These are phyloP conservation scores for Jatropha podagrica DNA, from an alignment of 441 rosid genomes.

Conservation along the genomic window DNA sequence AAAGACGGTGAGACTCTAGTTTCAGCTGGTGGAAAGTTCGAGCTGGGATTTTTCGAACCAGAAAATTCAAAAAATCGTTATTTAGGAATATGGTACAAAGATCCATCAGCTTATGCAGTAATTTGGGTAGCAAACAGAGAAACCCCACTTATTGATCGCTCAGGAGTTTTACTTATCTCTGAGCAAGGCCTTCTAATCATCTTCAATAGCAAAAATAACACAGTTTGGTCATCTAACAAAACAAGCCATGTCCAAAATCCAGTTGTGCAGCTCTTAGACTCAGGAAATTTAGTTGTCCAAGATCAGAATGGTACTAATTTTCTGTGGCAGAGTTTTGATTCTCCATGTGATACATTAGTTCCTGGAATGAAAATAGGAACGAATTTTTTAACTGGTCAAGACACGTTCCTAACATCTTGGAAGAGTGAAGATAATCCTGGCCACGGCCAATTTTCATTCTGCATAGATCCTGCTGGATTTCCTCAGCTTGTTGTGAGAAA, in stretches of 20 bases:
- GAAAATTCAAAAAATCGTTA: constrained; percentile 10
- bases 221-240: constrained; percentile 47
- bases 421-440: constrained; percentile 43
- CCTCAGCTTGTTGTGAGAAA: constrained; percentile 46
- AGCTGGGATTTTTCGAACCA: constrained; percentile 13
- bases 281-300: constrained; percentile 57
- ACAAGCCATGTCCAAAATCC: constrained; percentile 26
- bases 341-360: constrained; percentile 52
- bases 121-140: constrained; percentile 23
- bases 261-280: constrained; percentile 44
- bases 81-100: background rate
- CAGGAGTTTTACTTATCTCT: background rate
- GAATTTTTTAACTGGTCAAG: constrained; percentile 34
- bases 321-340: constrained; percentile 65
- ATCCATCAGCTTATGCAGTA: background rate
- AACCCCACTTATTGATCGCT: constrained; percentile 1
- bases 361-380: constrained; percentile 61
- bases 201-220: background rate
- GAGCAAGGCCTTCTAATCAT: background rate
- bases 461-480: constrained; percentile 25
- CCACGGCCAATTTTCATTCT: constrained; percentile 42
- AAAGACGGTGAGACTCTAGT: constrained; percentile 3
- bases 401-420: constrained; percentile 49
- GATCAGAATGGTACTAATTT: constrained; percentile 21
- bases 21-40: constrained; percentile 11